phyloP scores from a whole-genome alignment of 768 basidiomycete species.

The Leccinum truebloodii region DNA sequence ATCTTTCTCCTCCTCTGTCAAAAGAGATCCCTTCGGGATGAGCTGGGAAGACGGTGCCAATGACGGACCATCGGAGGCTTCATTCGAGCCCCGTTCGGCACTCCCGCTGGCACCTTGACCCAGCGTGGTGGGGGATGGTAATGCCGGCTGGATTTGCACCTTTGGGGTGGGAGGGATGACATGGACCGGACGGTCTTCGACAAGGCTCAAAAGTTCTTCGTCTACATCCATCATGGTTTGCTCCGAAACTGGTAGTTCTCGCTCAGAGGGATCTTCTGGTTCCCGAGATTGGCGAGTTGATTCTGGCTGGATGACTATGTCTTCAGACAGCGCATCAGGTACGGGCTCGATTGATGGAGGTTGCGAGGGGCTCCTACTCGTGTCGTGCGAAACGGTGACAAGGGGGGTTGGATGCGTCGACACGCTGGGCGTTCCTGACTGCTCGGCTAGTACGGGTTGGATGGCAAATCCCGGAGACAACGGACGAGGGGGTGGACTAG shows the following conservation, averaged over 20 bases:
- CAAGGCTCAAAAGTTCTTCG: slow-evolving; percentile 66
- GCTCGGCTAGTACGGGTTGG: slow-evolving; percentile 1
- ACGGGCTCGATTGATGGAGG: slow-evolving; percentile 5
- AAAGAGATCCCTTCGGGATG: slow-evolving; percentile 11
- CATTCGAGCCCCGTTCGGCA: slow-evolving; percentile 3
- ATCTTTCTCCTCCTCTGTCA: slow-evolving; percentile 33
- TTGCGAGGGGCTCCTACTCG: slow-evolving; percentile 18
- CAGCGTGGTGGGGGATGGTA: not conserved
- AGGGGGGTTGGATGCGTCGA: not conserved
- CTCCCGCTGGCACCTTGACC: not conserved
- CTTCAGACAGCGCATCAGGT: not conserved
- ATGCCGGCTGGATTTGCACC: slow-evolving; percentile 2
- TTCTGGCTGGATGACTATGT: slow-evolving; percentile 3
- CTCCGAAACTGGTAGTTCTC: slow-evolving; percentile 8
- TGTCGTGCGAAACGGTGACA: slow-evolving; percentile 4
- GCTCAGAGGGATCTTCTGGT: slow-evolving; percentile 4
- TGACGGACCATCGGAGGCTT: slow-evolving; percentile 6
- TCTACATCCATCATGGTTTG: slow-evolving; percentile 48
- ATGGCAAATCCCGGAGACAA: slow-evolving; percentile 4
- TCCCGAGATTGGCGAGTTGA: slow-evolving; percentile 13
- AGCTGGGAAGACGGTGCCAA: slow-evolving; percentile 7
- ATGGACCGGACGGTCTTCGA: slow-evolving; percentile 48
- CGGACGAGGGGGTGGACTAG: slow-evolving; percentile 1
- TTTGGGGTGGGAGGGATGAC: slow-evolving; percentile 1
- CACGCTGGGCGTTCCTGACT: not conserved